Base-by-base conservation (phyloP, 2,329 filamentous ascomycete species). In the Ascochyta koolunga region DNA sequence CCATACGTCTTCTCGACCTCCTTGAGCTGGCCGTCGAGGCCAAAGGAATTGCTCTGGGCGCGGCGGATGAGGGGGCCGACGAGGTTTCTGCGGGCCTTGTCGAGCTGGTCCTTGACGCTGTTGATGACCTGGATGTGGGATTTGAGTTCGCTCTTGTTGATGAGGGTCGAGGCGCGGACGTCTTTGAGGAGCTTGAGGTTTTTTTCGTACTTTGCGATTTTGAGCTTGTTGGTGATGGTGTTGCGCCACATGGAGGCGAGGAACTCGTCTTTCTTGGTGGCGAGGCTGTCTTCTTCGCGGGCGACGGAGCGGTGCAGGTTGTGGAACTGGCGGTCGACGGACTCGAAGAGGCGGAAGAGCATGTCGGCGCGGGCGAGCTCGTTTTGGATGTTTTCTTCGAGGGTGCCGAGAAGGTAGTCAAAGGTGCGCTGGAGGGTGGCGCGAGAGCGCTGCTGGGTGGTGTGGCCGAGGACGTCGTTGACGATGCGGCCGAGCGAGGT, bases 131-230 rank as follows among this genome's bases (percentile, higher is more conserved):
- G 86, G 66, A 96, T 95, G 75, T 97, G 93, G 66, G 92, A 89
- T 60, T 95, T 86, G 8, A 98, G 83, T 31, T 96, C 83, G 59
- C 87, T 86, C 77, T 97, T 97, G 78, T 97, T 96, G 57, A 86
- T 85, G 21, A 96, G 86, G 1, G 93, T 96, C 66, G 89, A 89
- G 54, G 89, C 85, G 59, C 92, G 87, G 51, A 98, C 89, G 61
- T 88, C 89, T 43, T 83, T 84, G 21, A 98, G 84, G 0, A 97
- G 81, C 43, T 86, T 82, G 58, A 89, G 88, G 79, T 98, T 98
- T 77, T 90, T 91, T 73, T 96, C 91, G 75, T 92, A 97, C 74
- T 97, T 97, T 70, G 86, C 85, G n/a, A 96, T 82, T 61, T 88
- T 83, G 38, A 82, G 82, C 7, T 89, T 86, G 67, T 90, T 89